Evolutionary conservation across 2,329 filamentous ascomycete genomes (phyloP), one percentile per base, ranked within the genome.

Genomic region (Corynespora cassiicola): DNA sequence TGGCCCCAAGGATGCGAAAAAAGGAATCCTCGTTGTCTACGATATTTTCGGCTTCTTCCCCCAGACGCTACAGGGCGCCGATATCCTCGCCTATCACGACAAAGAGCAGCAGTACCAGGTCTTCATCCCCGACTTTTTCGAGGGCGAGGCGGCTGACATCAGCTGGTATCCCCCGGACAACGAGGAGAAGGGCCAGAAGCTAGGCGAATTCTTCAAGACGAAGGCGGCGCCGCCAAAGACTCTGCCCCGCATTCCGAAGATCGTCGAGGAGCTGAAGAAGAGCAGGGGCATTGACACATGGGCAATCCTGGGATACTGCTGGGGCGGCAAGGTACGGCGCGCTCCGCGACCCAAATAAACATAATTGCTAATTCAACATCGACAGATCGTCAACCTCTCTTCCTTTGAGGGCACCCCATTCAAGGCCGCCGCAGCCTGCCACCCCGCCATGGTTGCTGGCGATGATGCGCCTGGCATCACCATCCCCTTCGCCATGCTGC

Each of bases 41-140:
- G 80, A 83, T 56, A 82, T 84, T 64, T 85, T 85, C 58, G 81
- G 81, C 35, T 84, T 79, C 74, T 84, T 80, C 66, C 73, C 75
- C 7, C 81, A 85, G 58, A 84, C 80, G 7, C 53, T 84, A 12
- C 81, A 85, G 56, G 81, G 81, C 29, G 80, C 81, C 47, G 81
- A 85, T 52, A 84, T 84, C 55, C 76, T 84, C 26, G 78, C 81
- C 18, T 68, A 72, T 52, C 72, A 75, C 21, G 75, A 85, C 77
- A 86, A 87, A 82, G 69, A 80, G 74, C 66, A 75, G 43, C 82
- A 87, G 61, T 94, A 95, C 75, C 84, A 84, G 54, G 88, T 96
- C 53, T 90, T 91, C 71, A 91, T 96, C 49, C 91, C 91, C 18
- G 91, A 96, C 72, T 92, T 88, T 78, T 95, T 96, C 75, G 80